Conservation (phyloP, 140 eudicot genomes). For the Senecio squalidus region DNA sequence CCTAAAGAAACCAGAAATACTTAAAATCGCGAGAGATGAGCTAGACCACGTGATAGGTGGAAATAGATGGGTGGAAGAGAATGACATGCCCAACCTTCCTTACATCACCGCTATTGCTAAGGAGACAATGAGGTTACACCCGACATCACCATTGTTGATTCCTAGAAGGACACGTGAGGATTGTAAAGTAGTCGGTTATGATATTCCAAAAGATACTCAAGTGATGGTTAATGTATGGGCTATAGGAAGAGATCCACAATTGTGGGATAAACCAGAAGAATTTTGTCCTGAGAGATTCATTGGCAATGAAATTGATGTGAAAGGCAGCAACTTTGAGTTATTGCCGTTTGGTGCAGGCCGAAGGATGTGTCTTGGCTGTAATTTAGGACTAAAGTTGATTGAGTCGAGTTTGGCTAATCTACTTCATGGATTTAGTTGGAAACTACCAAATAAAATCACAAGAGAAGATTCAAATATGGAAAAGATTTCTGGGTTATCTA, state of each 20-base stretch:
- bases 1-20: background rate
- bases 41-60: background rate
- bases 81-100: background rate
- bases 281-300: background rate
- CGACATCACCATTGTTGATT: background rate
- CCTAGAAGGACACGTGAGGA: background rate
- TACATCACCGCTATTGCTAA: background rate
- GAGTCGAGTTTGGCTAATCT: background rate
- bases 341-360: background rate
- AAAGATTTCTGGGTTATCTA: background rate
- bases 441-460: background rate
- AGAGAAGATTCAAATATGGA: background rate
- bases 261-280: background rate
- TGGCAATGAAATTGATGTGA: background rate
- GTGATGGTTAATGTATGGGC: background rate
- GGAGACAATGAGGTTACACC: background rate
- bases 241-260: background rate
- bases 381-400: background rate
- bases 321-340: background rate
- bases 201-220: background rate
- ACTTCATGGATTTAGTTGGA: background rate
- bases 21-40: background rate
- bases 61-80: background rate
- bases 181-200: background rate
- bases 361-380: background rate